These are phyloP conservation scores for Pseudomicrostroma phylloplanum DNA, from an alignment of 1,284 basidiomycete species.

Conservation along the genomic window DNA sequence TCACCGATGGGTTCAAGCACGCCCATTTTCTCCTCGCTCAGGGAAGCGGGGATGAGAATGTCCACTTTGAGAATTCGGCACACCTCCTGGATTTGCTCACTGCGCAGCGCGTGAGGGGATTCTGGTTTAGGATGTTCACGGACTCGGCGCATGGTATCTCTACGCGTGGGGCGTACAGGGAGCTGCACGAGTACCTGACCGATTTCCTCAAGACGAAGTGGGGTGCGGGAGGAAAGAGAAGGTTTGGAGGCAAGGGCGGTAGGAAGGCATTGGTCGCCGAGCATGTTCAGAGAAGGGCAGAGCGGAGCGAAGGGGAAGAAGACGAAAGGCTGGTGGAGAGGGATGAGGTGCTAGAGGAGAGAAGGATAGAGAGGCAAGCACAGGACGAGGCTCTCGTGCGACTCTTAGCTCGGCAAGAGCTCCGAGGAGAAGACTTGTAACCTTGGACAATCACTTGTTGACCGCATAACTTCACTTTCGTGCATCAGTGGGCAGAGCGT, in stretches of 20 bases:
- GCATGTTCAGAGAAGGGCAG: not conserved
- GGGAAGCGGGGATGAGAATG: constrained; percentile 55
- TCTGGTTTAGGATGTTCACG: constrained; percentile 89
- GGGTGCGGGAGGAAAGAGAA: constrained; percentile 64
- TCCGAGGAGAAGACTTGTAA: not conserved
- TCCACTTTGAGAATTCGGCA: constrained; percentile 80
- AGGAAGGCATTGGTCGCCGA: not conserved
- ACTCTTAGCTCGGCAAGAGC: not conserved
- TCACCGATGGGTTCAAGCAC: constrained; percentile 73
- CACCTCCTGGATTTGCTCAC: constrained; percentile 88
- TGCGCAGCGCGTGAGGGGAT: constrained; percentile 65
- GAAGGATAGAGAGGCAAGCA: not conserved
- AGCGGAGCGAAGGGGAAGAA: not conserved
- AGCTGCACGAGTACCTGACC: constrained; percentile 80
- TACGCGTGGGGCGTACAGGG: constrained; percentile 68
- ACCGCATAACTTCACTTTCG: too few species aligned
- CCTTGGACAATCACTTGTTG: too few species aligned
- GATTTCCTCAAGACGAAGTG: constrained; percentile 79
- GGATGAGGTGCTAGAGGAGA: not conserved
- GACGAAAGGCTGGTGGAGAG: not conserved
- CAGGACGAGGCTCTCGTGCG: not conserved
- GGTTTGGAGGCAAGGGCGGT: not conserved
- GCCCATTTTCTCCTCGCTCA: constrained; percentile 79
- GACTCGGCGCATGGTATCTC: constrained; percentile 75
- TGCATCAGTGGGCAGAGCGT: too few species aligned